Conservation (phyloP, 2,329 filamentous ascomycete species). For the Rachicladosporium sp. region DNA sequence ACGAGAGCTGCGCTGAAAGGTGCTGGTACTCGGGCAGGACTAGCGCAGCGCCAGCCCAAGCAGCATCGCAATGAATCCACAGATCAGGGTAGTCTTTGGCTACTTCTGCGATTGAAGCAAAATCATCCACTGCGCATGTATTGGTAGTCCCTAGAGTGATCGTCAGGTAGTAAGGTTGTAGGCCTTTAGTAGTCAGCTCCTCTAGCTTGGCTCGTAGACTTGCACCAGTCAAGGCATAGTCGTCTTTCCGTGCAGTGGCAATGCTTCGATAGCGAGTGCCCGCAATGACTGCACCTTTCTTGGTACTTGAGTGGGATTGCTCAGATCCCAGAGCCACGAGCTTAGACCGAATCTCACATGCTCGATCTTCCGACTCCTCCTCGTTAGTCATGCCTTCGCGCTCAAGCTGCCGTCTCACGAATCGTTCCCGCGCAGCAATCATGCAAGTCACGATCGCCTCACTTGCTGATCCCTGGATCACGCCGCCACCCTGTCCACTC, state of each 20-base stretch:
- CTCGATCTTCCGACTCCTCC: constrained; percentile 56
- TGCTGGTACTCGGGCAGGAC: constrained; percentile 70
- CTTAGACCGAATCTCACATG: constrained; percentile 52
- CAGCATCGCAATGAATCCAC: constrained; percentile 91
- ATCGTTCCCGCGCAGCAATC: constrained; percentile 75
- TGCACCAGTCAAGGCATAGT: constrained; percentile 57
- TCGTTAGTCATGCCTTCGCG: constrained; percentile 29
- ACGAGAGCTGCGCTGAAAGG: constrained; percentile 47
- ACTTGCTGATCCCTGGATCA: constrained; percentile 86
- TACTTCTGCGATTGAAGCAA: constrained; percentile 53
- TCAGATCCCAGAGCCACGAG: constrained; percentile 73
- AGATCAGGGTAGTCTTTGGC: constrained; percentile 45
- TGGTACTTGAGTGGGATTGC: constrained; percentile 69
- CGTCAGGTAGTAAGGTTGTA: constrained; percentile 79
- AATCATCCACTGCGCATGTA: constrained; percentile 77
- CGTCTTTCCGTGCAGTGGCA: constrained; percentile 47
- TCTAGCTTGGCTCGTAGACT: constrained; percentile 51
- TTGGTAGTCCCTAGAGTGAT: constrained; percentile 76
- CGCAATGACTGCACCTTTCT: constrained; percentile 76
- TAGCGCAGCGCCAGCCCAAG: constrained; percentile 79
- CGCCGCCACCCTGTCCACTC: constrained; percentile 66
- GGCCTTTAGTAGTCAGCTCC: constrained; percentile 52
- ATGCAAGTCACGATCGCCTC: constrained; percentile 80
- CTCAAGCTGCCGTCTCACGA: constrained; percentile 49
- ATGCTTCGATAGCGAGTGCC: constrained; percentile 68